Evolutionary conservation across 345 rosid species (phyloP).

Genomic region (Salix purpurea): DNA sequence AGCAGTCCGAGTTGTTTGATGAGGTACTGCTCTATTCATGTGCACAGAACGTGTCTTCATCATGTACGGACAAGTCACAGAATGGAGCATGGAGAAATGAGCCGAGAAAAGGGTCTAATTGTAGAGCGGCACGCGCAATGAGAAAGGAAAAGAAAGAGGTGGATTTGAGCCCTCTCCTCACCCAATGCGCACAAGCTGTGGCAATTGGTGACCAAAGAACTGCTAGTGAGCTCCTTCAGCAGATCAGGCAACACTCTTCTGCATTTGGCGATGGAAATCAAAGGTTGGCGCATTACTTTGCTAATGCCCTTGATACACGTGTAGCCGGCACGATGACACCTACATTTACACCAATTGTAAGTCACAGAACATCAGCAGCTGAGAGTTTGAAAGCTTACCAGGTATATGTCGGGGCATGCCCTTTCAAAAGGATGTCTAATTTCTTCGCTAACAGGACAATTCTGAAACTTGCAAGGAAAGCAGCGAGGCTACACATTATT

Average conservation of each 20-base stretch:
- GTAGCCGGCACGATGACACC: conserved; percentile 45
- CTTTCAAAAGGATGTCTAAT: conserved; percentile 43
- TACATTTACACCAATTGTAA: conserved; percentile 28
- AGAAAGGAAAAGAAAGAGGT: conserved; percentile 35
- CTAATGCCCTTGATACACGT: conserved; percentile 28
- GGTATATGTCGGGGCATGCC: conserved; percentile 44
- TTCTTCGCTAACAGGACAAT: conserved; percentile 49
- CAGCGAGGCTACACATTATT: conserved; percentile 45
- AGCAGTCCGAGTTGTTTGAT: conserved; percentile 48
- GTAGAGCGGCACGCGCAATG: conserved; percentile 37
- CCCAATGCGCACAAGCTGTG: conserved; percentile 51
- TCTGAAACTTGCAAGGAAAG: conserved; percentile 41
- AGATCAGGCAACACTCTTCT: conserved; percentile 29
- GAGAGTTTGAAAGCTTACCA: conserved; percentile 52
- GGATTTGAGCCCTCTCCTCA: conserved; percentile 50
- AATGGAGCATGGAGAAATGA: conserved; percentile 24
- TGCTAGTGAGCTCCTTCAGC: conserved; percentile 20
- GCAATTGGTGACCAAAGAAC: conserved; percentile 20
- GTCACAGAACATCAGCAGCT: conserved; percentile 40
- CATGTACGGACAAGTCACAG: conserved; percentile 27
- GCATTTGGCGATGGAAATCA: conserved; percentile 30
- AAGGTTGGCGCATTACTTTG: conserved; percentile 30
- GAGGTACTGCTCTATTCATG: conserved; percentile 33
- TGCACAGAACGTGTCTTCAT: conserved; percentile 18
- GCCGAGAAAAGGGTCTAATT: conserved; percentile 25